These are phyloP conservation scores for Tilletia setariae DNA, from an alignment of 1,284 basidiomycete species.

Conservation along the genomic window DNA sequence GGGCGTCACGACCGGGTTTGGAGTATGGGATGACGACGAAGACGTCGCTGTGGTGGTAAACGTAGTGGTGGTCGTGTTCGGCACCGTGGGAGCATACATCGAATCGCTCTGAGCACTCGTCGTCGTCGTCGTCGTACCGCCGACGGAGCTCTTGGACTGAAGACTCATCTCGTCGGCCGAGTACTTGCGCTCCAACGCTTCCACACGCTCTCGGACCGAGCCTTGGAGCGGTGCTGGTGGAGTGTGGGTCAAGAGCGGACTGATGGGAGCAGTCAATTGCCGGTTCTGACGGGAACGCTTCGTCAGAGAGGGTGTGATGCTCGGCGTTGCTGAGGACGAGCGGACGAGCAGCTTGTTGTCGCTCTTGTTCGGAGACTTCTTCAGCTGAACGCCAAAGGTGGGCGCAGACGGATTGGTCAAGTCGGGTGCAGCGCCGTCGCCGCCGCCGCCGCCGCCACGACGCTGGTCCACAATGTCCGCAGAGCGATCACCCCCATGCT, in stretches of 20 bases:
- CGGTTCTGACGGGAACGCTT: conserved; percentile 40
- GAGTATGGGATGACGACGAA: not conserved
- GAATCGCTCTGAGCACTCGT: not conserved
- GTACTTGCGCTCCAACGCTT: conserved; percentile 32
- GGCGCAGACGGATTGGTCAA: not conserved
- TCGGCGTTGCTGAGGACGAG: conserved; percentile 34
- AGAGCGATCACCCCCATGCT: not conserved
- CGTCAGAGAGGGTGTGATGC: conserved; percentile 42
- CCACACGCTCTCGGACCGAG: conserved; percentile 35
- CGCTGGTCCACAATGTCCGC: conserved; percentile 3
- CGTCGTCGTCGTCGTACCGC: not conserved
- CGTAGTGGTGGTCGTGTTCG: not conserved
- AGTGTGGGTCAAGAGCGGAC: conserved; percentile 21
- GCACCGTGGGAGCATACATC: not conserved
- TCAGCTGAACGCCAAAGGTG: not conserved
- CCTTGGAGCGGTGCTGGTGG: conserved; percentile 8
- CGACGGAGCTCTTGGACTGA: not conserved
- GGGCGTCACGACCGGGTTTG: not conserved
- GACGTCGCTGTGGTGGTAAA: not conserved
- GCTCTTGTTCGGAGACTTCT: not conserved
- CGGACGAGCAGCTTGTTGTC: conserved; percentile 9
- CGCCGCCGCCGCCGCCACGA: not conserved
- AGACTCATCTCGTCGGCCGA: not conserved
- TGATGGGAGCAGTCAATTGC: conserved; percentile 32
- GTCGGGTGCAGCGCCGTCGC: not conserved